phyloP scores from a whole-genome alignment of 768 basidiomycete species.

The Lanmaoa rubissima region DNA sequence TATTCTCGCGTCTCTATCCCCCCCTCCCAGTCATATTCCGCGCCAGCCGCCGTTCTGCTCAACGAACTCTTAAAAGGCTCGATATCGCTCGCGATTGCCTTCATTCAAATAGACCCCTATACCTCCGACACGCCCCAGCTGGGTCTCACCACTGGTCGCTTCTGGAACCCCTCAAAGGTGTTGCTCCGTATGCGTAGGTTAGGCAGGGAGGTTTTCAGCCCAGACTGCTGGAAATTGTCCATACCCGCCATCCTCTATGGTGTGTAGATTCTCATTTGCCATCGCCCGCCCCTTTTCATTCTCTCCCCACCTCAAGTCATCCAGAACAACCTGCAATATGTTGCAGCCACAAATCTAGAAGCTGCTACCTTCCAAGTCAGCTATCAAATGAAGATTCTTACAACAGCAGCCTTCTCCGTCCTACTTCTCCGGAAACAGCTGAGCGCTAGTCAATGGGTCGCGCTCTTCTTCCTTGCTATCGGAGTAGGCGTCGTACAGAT shows the following conservation, averaged over 20 bases:
- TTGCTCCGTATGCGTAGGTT: conserved; percentile 54
- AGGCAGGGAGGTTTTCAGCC: conserved; percentile 71
- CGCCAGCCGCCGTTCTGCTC: conserved; percentile 91
- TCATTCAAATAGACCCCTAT: conserved; percentile 51
- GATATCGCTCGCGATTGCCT: conserved; percentile 87
- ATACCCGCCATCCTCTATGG: conserved; percentile 95
- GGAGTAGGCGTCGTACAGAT: conserved; percentile 91
- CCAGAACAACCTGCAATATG: conserved; percentile 95
- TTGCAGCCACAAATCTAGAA: conserved; percentile 90
- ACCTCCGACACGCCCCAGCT: conserved; percentile 31
- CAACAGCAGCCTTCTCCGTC: conserved; percentile 88
- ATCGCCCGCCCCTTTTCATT: conserved; percentile 6
- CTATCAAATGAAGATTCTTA: conserved; percentile 97
- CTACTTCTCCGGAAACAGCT: conserved; percentile 76
- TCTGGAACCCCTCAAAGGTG: conserved; percentile 37
- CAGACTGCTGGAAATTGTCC: conserved; percentile 96
- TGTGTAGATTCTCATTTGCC: conserved; percentile 26
- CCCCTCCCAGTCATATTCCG: conserved; percentile 77
- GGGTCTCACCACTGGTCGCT: conserved; percentile 32
- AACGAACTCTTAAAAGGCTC: conserved; percentile 91
- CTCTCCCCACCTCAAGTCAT: conserved; percentile 49
- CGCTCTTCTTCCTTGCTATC: conserved; percentile 79
- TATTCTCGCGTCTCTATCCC: conserved; percentile 85
- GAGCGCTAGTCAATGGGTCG: conserved; percentile 74
- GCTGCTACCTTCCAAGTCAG: conserved; percentile 97